These are phyloP conservation scores for Backusella psychrophila DNA, from an alignment of 192 early-diverging fungal genomes.

Conservation along the genomic window DNA sequence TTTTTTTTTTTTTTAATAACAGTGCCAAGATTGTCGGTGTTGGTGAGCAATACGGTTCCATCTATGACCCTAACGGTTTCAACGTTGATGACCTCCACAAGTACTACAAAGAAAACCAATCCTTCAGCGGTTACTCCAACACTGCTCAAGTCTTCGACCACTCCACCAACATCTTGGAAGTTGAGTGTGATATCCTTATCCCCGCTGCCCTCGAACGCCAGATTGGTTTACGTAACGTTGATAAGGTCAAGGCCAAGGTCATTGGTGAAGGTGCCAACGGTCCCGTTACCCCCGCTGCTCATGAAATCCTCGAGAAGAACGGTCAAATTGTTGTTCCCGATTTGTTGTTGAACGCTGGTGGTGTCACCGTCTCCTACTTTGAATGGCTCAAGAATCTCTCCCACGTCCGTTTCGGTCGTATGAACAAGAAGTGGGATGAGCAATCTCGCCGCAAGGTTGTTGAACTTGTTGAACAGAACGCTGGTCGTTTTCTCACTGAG, in stretches of 20 bases:
- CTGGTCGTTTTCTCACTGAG: conserved; percentile 69
- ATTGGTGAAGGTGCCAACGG: conserved; percentile 85
- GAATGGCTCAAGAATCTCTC: conserved; percentile 87
- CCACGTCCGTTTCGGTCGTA: conserved; percentile 82
- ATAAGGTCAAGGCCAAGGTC: conserved; percentile 74
- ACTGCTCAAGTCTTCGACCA: conserved; percentile 60
- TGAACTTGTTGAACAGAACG: conserved; percentile 69
- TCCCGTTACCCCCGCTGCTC: conserved; percentile 71
- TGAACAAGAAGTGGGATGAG: conserved; percentile 85
- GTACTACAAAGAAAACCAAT: conserved; percentile 58
- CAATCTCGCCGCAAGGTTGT: conserved; percentile 68
- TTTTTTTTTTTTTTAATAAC: neutral
- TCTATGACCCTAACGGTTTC: conserved; percentile 61
- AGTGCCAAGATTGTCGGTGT: conserved; percentile 76
- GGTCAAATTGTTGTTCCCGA: conserved; percentile 72
- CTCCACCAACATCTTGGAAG: conserved; percentile 56
- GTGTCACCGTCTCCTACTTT: conserved; percentile 80
- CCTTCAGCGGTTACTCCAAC: conserved; percentile 63
- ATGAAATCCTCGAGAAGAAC: conserved; percentile 59
- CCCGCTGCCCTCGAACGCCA: conserved; percentile 82
- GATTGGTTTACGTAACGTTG: conserved; percentile 70
- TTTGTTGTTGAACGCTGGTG: conserved; percentile 77
- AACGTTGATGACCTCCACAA: conserved; percentile 66
- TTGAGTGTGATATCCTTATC: conserved; percentile 81
- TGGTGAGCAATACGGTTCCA: conserved; percentile 67